phyloP scores from a whole-genome alignment of 1,284 basidiomycete genomes.

The Irpex rosettiformis region DNA sequence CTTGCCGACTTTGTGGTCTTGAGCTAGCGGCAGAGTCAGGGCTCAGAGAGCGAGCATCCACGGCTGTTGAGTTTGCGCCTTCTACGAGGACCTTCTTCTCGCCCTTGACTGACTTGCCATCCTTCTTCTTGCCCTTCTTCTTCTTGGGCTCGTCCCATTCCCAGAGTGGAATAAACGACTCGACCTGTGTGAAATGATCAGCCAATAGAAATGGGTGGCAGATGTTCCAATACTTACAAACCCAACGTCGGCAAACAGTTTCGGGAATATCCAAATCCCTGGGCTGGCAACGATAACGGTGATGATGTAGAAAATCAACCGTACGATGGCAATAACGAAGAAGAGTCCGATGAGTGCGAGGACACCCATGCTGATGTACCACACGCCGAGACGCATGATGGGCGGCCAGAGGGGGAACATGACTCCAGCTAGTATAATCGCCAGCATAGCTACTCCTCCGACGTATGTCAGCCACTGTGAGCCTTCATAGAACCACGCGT shows the following conservation, averaged over 20 bases:
- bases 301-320: constrained; percentile 92
- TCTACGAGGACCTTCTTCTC: constrained; percentile 22
- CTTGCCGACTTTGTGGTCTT: constrained; percentile 56
- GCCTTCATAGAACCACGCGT: constrained; percentile 97
- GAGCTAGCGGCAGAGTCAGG: constrained; percentile 45
- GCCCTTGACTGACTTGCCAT: constrained; percentile 45
- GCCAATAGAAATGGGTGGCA: constrained; percentile 4
- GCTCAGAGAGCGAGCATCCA: constrained; percentile 43
- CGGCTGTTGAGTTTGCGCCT: constrained; percentile 13
- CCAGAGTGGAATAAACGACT: constrained; percentile 97
- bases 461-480: constrained; percentile 91
- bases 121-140: constrained; percentile 69
- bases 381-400: constrained; percentile 91
- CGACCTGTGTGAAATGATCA: constrained; percentile 55
- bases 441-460: constrained; percentile 92
- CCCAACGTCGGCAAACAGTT: constrained; percentile 97
- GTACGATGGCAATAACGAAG: constrained; percentile 88
- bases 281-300: constrained; percentile 85
- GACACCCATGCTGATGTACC: constrained; percentile 90
- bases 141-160: constrained; percentile 97
- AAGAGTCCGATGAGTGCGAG: constrained; percentile 89
- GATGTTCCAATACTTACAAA: constrained; percentile 67
- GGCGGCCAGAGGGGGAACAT: constrained; percentile 99
- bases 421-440: constrained; percentile 91
- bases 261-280: constrained; percentile 99